Evolutionary conservation across 805 yeast species (phyloP).

Genomic region (Candida boidinii): DNA sequence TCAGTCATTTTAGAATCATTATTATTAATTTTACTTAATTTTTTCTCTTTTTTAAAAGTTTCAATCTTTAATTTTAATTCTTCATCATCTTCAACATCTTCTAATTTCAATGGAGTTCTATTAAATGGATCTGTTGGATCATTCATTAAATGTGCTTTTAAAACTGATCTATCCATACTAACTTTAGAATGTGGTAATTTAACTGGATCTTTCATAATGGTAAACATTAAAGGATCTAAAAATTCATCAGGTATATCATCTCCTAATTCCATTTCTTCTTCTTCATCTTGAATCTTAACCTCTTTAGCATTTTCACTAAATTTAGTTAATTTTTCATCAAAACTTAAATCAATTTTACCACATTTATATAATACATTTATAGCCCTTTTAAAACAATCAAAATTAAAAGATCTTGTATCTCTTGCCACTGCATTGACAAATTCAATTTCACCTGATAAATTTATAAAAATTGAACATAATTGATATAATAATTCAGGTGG

Average conservation of each 20-base stretch:
- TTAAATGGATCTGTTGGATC: conserved; percentile 98
- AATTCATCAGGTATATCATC: conserved; percentile 97
- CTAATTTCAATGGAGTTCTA: conserved; percentile 81
- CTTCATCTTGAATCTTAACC: conserved; percentile 55
- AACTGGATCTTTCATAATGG: conserved; percentile 94
- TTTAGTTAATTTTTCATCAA: conserved; percentile 37
- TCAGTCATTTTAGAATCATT: too few relatives aligned
- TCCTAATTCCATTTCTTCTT: conserved; percentile 80
- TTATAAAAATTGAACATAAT: conserved; percentile 67
- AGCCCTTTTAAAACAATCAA: conserved; percentile 63
- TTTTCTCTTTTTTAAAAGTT: conserved; percentile 36
- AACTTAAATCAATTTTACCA: conserved; percentile 43
- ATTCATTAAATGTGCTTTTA: conserved; percentile 86
- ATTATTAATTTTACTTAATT: conserved; percentile 4
- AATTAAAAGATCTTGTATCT: conserved; percentile 84
- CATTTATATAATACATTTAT: conserved; percentile 48
- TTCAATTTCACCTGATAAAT: conserved; percentile 53
- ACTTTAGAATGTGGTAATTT: conserved; percentile 82
- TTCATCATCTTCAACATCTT: conserved; percentile 74
- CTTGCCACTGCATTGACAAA: conserved; percentile 77
- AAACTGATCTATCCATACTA: conserved; percentile 81
- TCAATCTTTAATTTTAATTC: conserved; percentile 58
- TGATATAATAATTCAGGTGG: conserved; percentile 66
- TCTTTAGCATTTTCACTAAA: conserved; percentile 64
- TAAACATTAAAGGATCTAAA: conserved; percentile 93